phyloP scores from a whole-genome alignment of 2,329 filamentous ascomycete genomes.

The Clonostachys solani region DNA sequence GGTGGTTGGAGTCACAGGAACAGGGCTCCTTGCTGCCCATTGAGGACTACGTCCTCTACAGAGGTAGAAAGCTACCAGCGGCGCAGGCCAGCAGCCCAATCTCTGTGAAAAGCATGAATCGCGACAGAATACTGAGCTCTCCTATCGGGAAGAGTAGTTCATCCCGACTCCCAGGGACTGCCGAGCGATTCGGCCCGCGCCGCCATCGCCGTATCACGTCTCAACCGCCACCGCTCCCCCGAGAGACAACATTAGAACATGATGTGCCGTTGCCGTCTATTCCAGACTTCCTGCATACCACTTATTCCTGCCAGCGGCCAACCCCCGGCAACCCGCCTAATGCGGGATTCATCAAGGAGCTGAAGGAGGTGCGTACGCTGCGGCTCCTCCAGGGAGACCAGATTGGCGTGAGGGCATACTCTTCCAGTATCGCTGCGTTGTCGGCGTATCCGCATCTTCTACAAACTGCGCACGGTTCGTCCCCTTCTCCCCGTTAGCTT shows the following conservation, averaged over 20 bases:
- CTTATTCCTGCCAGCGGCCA: constrained; percentile 77
- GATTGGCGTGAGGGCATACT: constrained; percentile 82
- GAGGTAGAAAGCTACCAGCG: constrained; percentile 30
- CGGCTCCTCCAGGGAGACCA: constrained; percentile 70
- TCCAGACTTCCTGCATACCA: constrained; percentile 58
- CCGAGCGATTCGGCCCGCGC: neutral
- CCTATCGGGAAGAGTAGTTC: no score
- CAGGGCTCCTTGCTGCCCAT: constrained; percentile 38
- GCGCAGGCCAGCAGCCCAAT: neutral
- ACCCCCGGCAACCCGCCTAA: constrained; percentile 71
- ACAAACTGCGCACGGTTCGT: constrained; percentile 32
- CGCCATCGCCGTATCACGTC: neutral
- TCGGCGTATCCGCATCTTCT: constrained; percentile 69
- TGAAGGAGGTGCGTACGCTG: constrained; percentile 70
- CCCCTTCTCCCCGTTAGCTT: neutral
- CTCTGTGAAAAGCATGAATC: neutral
- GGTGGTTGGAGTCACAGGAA: constrained; percentile 51
- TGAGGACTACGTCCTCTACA: constrained; percentile 49
- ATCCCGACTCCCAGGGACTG: neutral
- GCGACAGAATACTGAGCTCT: no score
- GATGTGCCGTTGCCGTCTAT: constrained; percentile 61
- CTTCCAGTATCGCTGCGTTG: constrained; percentile 77
- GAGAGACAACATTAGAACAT: constrained; percentile 75
- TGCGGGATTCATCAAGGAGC: constrained; percentile 64
- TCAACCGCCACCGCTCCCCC: constrained; percentile 41